A percentile compares a stretch with the other conserved stretches of the same genome.
phyloP scores from a whole-genome alignment of 768 basidiomycete species.

The Rhizopogon vinicolor region DNA sequence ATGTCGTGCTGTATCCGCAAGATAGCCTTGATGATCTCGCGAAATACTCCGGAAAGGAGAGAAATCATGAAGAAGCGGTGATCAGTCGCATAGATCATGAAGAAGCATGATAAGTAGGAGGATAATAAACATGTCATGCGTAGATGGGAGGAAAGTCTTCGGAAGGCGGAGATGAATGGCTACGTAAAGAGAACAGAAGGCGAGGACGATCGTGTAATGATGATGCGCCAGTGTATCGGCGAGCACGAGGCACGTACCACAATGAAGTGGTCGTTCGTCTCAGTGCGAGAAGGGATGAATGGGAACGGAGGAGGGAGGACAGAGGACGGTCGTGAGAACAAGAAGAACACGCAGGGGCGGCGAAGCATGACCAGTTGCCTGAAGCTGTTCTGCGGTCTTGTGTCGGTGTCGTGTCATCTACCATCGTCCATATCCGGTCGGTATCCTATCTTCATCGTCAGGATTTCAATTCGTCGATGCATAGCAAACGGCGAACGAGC shows the following conservation, averaged over 20 bases:
- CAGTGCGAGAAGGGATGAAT: conserved; percentile 50
- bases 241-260: conserved; percentile 75
- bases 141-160: conserved; percentile 13
- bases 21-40: conserved; percentile 25
- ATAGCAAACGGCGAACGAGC: conserved; percentile 28
- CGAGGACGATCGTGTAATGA: conserved; percentile 24
- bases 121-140: conserved; percentile 35
- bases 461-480: conserved; percentile 27
- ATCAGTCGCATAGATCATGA: conserved; percentile 39
- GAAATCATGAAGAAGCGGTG: conserved; percentile 33
- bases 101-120: conserved; percentile 32
- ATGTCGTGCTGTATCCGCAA: conserved; percentile 24
- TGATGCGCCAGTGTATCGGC: conserved; percentile 72
- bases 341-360: conserved; percentile 46
- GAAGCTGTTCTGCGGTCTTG: conserved; percentile 63
- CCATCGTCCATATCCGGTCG: conserved; percentile 46
- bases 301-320: conserved; percentile 42
- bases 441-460: conserved; percentile 47
- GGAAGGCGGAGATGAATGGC: conserved; percentile 17
- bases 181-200: conserved; percentile 20
- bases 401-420: conserved; percentile 56
- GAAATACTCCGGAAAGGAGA: conserved; percentile 13
- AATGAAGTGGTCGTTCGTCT: conserved; percentile 77
- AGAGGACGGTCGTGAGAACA: conserved; percentile 36
- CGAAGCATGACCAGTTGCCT: conserved; percentile 52